These are phyloP conservation scores for Yamadazyma songkhlaensis DNA, from an alignment of 1,139 yeast species.

Conservation along the genomic window DNA sequence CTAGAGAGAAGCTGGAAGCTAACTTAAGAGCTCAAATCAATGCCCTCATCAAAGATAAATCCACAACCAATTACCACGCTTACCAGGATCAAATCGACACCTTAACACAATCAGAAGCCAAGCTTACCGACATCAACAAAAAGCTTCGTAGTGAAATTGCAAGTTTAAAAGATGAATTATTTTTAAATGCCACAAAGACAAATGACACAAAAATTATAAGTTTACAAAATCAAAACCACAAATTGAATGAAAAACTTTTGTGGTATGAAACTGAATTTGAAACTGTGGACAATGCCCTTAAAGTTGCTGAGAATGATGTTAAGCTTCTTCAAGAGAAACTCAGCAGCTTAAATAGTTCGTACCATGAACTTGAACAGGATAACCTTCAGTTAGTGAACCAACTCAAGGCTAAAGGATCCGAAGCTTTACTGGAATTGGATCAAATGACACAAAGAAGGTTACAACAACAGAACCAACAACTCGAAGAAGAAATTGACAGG, in stretches of 20 bases:
- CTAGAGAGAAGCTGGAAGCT: conserved; percentile 21
- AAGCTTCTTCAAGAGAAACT: conserved; percentile 12
- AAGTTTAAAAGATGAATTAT: conserved; percentile 19
- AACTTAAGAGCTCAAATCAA: conserved; percentile 23
- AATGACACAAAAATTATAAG: conserved; percentile 11
- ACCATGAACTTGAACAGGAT: conserved; percentile 18
- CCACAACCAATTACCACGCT: conserved; percentile 5
- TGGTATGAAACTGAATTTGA: conserved; percentile 29
- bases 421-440: conserved; percentile 24
- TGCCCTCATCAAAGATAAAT: conserved; percentile 17
- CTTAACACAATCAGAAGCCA: conserved; percentile 17
- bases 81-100: conserved; percentile 21
- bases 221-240: conserved; percentile 17
- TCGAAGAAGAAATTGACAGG: conserved; percentile 8
- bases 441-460: conserved; percentile 17
- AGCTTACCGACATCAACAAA: conserved; percentile 16
- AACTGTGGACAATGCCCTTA: conserved; percentile 18
- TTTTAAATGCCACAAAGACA: conserved; percentile 15
- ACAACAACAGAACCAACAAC: conserved; percentile 18
- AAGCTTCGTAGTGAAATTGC: conserved; percentile 20
- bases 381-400: conserved; percentile 11
- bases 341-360: conserved; percentile 10
- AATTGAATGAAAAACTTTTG: conserved; percentile 22
- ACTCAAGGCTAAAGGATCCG: conserved; percentile 10
- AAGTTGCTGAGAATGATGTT: conserved; percentile 15